Percentiles rank a stretch among this genome's conserved stretches.
These are phyloP conservation scores for Fraxinus cuspidata DNA, from an alignment of 257 asterid genomes.

Conservation along the genomic window DNA sequence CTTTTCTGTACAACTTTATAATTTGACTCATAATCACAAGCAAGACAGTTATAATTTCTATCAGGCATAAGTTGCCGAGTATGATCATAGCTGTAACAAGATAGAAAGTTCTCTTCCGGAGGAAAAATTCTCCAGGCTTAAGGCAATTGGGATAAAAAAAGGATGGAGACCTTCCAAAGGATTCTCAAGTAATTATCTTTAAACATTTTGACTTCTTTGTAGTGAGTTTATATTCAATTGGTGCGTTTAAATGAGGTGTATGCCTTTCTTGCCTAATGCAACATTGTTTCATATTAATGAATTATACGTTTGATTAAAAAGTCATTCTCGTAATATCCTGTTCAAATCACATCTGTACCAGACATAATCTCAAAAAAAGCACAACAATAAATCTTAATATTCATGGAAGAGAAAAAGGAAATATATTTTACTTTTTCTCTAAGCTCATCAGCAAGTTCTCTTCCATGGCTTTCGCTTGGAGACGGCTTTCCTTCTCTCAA, in stretches of 20 bases:
- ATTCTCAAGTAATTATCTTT: not conserved
- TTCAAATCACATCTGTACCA: not conserved
- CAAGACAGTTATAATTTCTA: not conserved
- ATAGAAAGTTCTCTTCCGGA: not conserved
- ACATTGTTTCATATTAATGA: not conserved
- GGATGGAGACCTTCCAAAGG: not conserved
- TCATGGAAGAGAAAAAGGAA: not conserved
- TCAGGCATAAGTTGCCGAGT: not conserved
- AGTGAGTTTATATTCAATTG: too few relatives aligned
- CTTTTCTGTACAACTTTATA: not conserved
- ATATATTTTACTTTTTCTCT: slow-evolving; percentile 48
- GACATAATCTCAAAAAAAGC: not conserved
- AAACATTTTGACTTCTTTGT: not conserved
- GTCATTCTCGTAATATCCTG: not conserved
- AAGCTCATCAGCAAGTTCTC: slow-evolving; percentile 76
- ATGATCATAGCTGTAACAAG: not conserved
- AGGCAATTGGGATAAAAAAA: not conserved
- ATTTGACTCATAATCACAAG: not conserved
- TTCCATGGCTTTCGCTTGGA: slow-evolving; percentile 55
- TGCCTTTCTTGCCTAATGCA: not conserved
- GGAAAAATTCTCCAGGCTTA: not conserved
- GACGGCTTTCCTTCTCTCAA: slow-evolving; percentile 59
- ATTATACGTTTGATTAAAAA: not conserved
- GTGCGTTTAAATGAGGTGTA: too few relatives aligned
- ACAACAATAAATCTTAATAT: slow-evolving; percentile 7